Evolutionary conservation across 805 yeast genomes (phyloP).

Genomic region (Yamadazyma kitorensis): DNA sequence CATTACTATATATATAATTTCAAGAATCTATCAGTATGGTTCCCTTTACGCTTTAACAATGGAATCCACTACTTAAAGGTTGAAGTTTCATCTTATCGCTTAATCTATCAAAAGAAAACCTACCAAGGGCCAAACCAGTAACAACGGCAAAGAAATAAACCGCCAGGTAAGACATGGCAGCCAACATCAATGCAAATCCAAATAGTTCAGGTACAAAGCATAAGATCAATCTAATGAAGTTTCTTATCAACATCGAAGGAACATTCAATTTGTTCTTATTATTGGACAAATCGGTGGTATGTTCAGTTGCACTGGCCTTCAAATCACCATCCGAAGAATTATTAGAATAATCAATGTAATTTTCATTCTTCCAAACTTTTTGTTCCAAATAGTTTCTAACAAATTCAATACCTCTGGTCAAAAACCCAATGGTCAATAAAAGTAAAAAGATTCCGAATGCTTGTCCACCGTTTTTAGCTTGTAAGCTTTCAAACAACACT

Average conservation of each 20-base stretch:
- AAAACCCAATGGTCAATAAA: slow-evolving; percentile 56
- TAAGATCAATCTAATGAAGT: slow-evolving; percentile 52
- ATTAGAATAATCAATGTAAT: too few relatives aligned
- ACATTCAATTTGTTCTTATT: slow-evolving; percentile 1
- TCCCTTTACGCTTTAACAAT: too few relatives aligned
- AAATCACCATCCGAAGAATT: slow-evolving; percentile 1
- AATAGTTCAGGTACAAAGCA: slow-evolving; percentile 63
- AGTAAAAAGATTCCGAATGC: slow-evolving; percentile 74
- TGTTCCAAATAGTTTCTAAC: slow-evolving; percentile 64
- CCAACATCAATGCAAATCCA: slow-evolving; percentile 74
- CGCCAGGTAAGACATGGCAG: slow-evolving; percentile 67
- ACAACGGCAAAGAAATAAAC: slow-evolving; percentile 73
- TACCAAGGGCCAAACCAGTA: slow-evolving; percentile 67
- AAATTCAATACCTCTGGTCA: slow-evolving; percentile 59
- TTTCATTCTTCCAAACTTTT: slow-evolving; percentile 53
- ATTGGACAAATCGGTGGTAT: too few relatives aligned
- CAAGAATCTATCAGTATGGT: too few relatives aligned
- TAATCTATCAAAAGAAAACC: slow-evolving; percentile 64
- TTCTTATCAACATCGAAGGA: slow-evolving; percentile 31
- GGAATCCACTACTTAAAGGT: slow-evolving; percentile 9
- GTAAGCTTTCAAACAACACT: slow-evolving; percentile 54
- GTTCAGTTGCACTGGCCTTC: not conserved
- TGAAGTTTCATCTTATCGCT: slow-evolving; percentile 30
- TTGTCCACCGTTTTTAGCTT: slow-evolving; percentile 53
- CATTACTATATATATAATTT: not conserved